Evolutionary conservation across 2,329 filamentous ascomycete species (phyloP).

Genomic region (Cercospora zeae-maydis): DNA sequence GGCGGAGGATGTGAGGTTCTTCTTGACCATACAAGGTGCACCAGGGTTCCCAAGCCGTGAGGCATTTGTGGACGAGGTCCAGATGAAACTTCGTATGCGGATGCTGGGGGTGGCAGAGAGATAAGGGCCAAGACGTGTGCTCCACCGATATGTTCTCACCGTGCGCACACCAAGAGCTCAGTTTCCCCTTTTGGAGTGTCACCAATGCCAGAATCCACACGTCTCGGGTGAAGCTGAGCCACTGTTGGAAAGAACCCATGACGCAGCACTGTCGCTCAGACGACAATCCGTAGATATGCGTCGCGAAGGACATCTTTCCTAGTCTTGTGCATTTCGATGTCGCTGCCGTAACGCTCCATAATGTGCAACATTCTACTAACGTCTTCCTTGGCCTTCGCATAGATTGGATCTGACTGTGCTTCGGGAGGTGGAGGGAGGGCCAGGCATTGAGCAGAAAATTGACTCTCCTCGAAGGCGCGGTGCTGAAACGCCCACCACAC

Average conservation of each 20-base stretch:
- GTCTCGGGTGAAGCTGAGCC: neutral
- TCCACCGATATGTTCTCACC: neutral
- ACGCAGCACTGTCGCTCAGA: conserved; percentile 11
- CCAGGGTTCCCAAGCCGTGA: conserved; percentile 6
- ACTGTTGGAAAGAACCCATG: too few species aligned
- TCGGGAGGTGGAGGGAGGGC: conserved; percentile 10
- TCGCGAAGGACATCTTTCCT: conserved; percentile 46
- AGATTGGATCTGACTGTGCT: conserved; percentile 31
- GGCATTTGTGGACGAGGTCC: conserved; percentile 14
- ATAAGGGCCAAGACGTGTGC: neutral
- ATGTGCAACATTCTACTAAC: conserved; percentile 46
- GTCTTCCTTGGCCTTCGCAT: conserved; percentile 42
- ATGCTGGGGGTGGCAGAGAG: neutral
- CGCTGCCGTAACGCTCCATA: conserved; percentile 43
- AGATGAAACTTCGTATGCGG: conserved; percentile 6
- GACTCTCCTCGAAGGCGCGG: conserved; percentile 69
- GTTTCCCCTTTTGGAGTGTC: too few species aligned
- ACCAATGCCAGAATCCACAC: too few species aligned
- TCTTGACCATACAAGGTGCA: conserved; percentile 6
- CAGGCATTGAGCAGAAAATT: conserved; percentile 31
- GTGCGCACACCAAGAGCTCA: too few species aligned
- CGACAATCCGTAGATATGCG: conserved; percentile 39
- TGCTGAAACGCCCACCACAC: conserved; percentile 88
- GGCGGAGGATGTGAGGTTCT: conserved; percentile 14
- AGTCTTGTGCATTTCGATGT: conserved; percentile 48